Conservation (phyloP, 2,329 filamentous ascomycete genomes). For the Cytospora mali region DNA sequence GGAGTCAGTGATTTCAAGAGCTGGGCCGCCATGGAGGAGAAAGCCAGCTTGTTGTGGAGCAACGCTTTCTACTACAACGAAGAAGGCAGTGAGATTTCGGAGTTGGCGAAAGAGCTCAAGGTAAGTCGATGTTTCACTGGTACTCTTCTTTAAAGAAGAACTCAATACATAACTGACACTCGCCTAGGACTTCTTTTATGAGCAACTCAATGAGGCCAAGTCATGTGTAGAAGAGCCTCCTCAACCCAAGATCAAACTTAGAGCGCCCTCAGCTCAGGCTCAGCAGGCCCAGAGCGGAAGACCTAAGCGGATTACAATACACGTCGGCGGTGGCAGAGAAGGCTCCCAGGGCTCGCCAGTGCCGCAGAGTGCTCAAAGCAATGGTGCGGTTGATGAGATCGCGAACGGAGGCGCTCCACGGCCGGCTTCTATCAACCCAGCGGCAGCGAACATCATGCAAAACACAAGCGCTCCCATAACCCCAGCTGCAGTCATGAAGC, state of each 20-base stretch:
- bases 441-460: conserved; percentile 31
- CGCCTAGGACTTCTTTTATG: conserved; percentile 67
- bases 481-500: conserved; percentile 44
- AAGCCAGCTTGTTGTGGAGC: conserved; percentile 78
- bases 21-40: conserved; percentile 81
- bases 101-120: conserved; percentile 77
- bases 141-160: neutral
- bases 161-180: conserved; percentile 26
- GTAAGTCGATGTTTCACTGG: conserved; percentile 45
- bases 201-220: conserved; percentile 72
- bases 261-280: conserved; percentile 56
- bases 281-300: conserved; percentile 44
- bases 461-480: conserved; percentile 49
- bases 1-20: conserved; percentile 71
- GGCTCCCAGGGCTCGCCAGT: conserved; percentile 57
- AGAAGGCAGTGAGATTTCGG: conserved; percentile 83
- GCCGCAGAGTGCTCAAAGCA: conserved; percentile 40
- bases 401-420: conserved; percentile 36
- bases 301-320: conserved; percentile 71
- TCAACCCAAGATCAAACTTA: conserved; percentile 80
- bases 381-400: conserved; percentile 36
- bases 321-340: conserved; percentile 61
- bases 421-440: conserved; percentile 26
- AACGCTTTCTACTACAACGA: conserved; percentile 92
- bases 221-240: conserved; percentile 71